phyloP scores from a whole-genome alignment of 805 yeast species.

The Yarrowia sp. region DNA sequence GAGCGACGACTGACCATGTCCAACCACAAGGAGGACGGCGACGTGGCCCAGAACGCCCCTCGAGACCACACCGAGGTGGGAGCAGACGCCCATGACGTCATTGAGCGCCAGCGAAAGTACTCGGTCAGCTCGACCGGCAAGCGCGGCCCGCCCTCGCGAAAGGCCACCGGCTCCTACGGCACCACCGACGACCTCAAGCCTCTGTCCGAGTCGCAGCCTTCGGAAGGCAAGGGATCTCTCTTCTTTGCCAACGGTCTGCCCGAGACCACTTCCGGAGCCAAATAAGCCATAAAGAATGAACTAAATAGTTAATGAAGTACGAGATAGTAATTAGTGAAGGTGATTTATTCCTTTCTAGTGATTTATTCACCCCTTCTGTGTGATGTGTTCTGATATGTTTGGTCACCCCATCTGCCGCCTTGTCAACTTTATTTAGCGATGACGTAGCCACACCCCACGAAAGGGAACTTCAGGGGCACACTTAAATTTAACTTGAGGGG shows the following conservation, averaged over 20 bases:
- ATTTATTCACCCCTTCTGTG: too few species aligned
- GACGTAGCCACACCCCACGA: slow-evolving; percentile 8
- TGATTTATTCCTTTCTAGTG: too few species aligned
- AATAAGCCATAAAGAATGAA: too few species aligned
- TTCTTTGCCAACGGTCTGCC: slow-evolving; percentile 51
- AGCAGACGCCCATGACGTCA: slow-evolving; percentile 40
- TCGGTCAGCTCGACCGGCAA: slow-evolving; percentile 44
- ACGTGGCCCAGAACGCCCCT: slow-evolving; percentile 48
- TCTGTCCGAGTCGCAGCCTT: slow-evolving; percentile 43
- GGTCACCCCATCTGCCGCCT: slow-evolving; percentile 1
- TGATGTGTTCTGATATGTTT: too few species aligned
- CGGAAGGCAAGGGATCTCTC: slow-evolving; percentile 41
- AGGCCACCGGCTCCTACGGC: slow-evolving; percentile 51
- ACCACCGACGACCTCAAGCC: slow-evolving; percentile 48
- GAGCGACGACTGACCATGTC: slow-evolving; percentile 50
- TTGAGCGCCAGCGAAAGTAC: slow-evolving; percentile 46
- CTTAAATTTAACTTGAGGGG: neutral
- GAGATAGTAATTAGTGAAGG: neutral
- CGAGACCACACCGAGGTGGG: slow-evolving; percentile 46
- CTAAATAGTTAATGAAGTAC: neutral
- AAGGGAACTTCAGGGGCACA: slow-evolving; percentile 21
- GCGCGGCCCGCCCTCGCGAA: slow-evolving; percentile 44
- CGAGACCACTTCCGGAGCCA: slow-evolving; percentile 47
- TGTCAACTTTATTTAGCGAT: neutral
- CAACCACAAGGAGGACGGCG: slow-evolving; percentile 48